These are phyloP conservation scores for Scedosporium apiospermum DNA, from an alignment of 2,329 filamentous ascomycete species.

Conservation along the genomic window DNA sequence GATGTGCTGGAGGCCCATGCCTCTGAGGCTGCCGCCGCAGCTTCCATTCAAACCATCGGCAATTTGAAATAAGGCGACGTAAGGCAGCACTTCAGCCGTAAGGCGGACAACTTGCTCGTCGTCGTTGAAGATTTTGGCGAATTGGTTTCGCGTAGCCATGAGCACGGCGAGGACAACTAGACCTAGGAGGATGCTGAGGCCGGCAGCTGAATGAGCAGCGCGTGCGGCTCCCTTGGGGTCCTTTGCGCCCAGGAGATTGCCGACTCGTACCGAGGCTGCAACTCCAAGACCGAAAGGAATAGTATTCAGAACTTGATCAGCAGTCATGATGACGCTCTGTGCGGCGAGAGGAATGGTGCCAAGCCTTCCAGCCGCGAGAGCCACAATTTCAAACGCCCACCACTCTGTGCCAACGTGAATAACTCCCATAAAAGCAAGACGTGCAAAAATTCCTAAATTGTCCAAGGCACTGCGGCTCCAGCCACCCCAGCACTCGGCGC, in stretches of 20 bases:
- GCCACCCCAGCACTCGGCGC: constrained; percentile 73
- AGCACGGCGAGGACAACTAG: constrained; percentile 56
- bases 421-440: constrained; percentile 65
- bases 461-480: constrained; percentile 52
- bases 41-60: constrained; percentile 79
- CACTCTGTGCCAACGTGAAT: constrained; percentile 84
- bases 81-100: constrained; percentile 71
- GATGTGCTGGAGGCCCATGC: constrained; percentile 80
- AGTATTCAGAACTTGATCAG: constrained; percentile 75
- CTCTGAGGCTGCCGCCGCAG: constrained; percentile 70
- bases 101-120: constrained; percentile 62
- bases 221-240: constrained; percentile 56
- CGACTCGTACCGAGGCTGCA: constrained; percentile 66
- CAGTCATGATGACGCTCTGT: constrained; percentile 84
- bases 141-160: constrained; percentile 61
- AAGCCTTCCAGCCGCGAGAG: constrained; percentile 68
- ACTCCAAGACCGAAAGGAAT: constrained; percentile 83
- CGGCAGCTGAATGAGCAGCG: constrained; percentile 66
- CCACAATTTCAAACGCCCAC: constrained; percentile 92
- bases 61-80: constrained; percentile 82
- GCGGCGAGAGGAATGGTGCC: constrained; percentile 73
- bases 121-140: constrained; percentile 74
- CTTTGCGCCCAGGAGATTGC: constrained; percentile 67
- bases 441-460: constrained; percentile 61
- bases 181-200: constrained; percentile 63